Evolutionary conservation across 2,329 filamentous ascomycete genomes (phyloP).

Genomic region (Helotiales sp.): DNA sequence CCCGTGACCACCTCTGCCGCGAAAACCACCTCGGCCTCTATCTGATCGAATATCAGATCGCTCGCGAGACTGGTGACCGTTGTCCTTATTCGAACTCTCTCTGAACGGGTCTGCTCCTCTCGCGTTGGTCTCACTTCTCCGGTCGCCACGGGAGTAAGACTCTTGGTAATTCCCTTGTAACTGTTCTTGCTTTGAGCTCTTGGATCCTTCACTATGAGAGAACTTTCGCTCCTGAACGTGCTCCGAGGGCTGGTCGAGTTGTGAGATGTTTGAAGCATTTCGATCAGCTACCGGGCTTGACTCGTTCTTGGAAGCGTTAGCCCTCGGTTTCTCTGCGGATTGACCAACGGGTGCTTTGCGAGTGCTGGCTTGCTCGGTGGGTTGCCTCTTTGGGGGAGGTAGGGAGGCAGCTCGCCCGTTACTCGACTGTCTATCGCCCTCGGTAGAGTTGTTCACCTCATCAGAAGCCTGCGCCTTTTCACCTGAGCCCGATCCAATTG

Average conservation of each 20-base stretch:
- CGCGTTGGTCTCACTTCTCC: constrained; percentile 32
- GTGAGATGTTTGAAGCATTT: constrained; percentile 34
- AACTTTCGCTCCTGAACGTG: constrained; percentile 15
- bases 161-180: constrained; percentile 25
- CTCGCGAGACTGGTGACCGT: constrained; percentile 31
- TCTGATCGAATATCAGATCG: constrained; percentile 41
- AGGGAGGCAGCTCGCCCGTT: constrained; percentile 29
- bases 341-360: constrained; percentile 28
- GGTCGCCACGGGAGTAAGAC: constrained; percentile 27
- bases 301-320: constrained; percentile 26
- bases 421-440: not conserved
- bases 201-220: constrained; percentile 22
- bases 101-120: constrained; percentile 32
- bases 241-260: constrained; percentile 27
- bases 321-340: constrained; percentile 28
- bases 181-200: constrained; percentile 22
- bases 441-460: constrained; percentile 11
- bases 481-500: constrained; percentile 21
- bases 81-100: constrained; percentile 32
- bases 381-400: constrained; percentile 30
- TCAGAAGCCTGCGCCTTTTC: constrained; percentile 27
- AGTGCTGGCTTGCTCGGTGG: constrained; percentile 23
- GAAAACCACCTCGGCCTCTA: constrained; percentile 45
- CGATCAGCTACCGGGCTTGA: constrained; percentile 29
- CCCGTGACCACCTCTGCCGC: constrained; percentile 43